A percentile compares a stretch with the other conserved stretches of the same genome.
These are phyloP conservation scores for Exsudoporus frostii DNA, from an alignment of 768 basidiomycete species.

Conservation along the genomic window DNA sequence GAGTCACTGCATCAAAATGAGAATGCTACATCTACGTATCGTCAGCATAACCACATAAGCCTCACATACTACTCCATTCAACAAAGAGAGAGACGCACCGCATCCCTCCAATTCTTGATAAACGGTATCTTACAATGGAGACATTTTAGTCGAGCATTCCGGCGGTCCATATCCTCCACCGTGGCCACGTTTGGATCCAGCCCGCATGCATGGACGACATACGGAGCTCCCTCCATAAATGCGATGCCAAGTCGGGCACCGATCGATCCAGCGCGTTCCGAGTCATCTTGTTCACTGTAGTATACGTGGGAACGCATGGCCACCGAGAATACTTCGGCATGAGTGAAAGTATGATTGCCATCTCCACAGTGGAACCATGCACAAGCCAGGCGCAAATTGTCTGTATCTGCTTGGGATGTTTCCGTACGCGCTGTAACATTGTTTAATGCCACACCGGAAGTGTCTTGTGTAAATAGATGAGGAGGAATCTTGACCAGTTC, in stretches of 20 bases:
- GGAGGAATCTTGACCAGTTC: background rate
- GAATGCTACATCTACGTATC: slow-evolving; percentile 8
- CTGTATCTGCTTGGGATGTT: background rate
- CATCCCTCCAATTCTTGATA: slow-evolving; percentile 8
- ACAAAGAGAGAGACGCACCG: background rate
- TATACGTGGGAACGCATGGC: background rate
- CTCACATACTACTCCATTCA: background rate
- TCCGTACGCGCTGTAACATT: background rate
- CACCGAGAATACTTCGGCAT: background rate
- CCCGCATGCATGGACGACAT: slow-evolving; percentile 13
- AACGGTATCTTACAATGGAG: background rate
- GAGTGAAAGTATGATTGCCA: background rate
- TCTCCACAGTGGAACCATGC: background rate
- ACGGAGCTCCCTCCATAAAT: background rate
- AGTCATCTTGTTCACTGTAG: too few relatives aligned
- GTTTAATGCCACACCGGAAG: background rate
- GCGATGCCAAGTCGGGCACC: background rate
- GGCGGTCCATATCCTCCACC: slow-evolving; percentile 9
- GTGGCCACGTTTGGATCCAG: slow-evolving; percentile 13
- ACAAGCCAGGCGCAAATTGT: background rate
- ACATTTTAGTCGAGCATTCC: slow-evolving; percentile 5
- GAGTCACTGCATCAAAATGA: too few relatives aligned
- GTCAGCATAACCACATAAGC: background rate
- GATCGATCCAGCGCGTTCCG: background rate
- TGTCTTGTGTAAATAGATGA: background rate